Evolutionary conservation across 768 basidiomycete genomes (phyloP), one percentile per base, ranked within the genome.

Genomic region (Lactarius evosmus): DNA sequence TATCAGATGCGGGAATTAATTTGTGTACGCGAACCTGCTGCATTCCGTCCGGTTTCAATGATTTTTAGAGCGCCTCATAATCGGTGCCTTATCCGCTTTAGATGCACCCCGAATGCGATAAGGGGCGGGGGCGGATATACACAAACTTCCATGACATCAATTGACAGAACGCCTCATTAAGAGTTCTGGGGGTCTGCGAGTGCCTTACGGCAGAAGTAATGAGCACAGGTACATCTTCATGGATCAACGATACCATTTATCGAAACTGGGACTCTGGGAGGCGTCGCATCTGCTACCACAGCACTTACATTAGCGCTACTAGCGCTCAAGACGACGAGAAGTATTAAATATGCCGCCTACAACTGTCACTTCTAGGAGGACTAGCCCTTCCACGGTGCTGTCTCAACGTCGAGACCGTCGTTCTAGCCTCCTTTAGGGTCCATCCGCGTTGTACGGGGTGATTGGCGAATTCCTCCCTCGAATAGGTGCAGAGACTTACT

Each of bases 391-490:
- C 7, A 33, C 11, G 30, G 22, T 34, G 29, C 30, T 12, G n/a
- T 56, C 9, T 38, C 55, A n/a, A 19, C 34, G 29, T 56, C 61
- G 30, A 33, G 56, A 52, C 56, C 61, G 3, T 63, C 29, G 40
- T 58, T 63, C 50, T 58, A 16, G 56, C 30, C 50, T 44, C 17
- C 7, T 25, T 25, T n/a, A 11, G 8, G 14, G 12, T 34, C 25
- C 38, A 51, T 32, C 62, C 56, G 62, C 27, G 17, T 46, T 52
- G 33, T 41, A 58, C 44, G 49, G 36, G 1, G 38, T 11, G 32
- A 30, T 53, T 36, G 19, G 22, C 7, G 25, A 30, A 12, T 29
- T n/a, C 29, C 51, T 17, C 16, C 30, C 30, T 29, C 46, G 46
- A 25, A 49, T 25, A 5, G 5, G 14, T 12, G 25, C 22, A 7